Base-by-base conservation (phyloP, 2,329 filamentous ascomycete species). In the Cytospora chrysosperma region DNA sequence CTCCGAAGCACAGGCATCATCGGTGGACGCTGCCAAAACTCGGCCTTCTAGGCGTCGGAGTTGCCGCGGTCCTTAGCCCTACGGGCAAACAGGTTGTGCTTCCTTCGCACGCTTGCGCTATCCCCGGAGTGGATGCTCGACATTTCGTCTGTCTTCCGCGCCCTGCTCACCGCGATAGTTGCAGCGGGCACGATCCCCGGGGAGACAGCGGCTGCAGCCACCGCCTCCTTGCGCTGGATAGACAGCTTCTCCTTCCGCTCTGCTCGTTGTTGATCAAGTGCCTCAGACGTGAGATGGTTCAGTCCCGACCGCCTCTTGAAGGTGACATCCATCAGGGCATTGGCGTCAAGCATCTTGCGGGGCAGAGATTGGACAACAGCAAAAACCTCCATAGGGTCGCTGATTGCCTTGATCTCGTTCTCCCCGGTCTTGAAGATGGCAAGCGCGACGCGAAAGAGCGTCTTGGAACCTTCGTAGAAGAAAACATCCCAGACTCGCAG, bases 401-500 rank as follows among this genome's bases (percentile, higher is more conserved):
- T 83, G 13, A 96, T 88, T 10, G 85, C 85, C 70, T 88, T 86
- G 71, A 98, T 95, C 69, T 95, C 89, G 7, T 79, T 74, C 77
- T 97, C 93, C 67, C 91, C 92, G 1, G 90, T 81, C 76, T 97
- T 97, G 83, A 98, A 97, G 65, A 97, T 90, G 34, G 92, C 89
- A 50, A 98, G 80, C 0, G 94, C 92, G 63, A 97, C 91, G 55
- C 93, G 91, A 79, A 97, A 98, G 8, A 98, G 85, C 0, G 93
- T 97, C 75, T 95, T 96, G 56, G 90, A 93, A 4, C 94, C 94
- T 76, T 98, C 94, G 75, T 96, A 97, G 75, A 97, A 96, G 73
- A 98, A 93, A 1, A 92, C 87, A 70, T 98, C 94, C 94, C 94
- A 98, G 1, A 97, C 92, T 9, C 94, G 89, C 21, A 97, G 83